phyloP scores from a whole-genome alignment of 495 filamentous ascomycete genomes.

The Cudoniella acicularis region DNA sequence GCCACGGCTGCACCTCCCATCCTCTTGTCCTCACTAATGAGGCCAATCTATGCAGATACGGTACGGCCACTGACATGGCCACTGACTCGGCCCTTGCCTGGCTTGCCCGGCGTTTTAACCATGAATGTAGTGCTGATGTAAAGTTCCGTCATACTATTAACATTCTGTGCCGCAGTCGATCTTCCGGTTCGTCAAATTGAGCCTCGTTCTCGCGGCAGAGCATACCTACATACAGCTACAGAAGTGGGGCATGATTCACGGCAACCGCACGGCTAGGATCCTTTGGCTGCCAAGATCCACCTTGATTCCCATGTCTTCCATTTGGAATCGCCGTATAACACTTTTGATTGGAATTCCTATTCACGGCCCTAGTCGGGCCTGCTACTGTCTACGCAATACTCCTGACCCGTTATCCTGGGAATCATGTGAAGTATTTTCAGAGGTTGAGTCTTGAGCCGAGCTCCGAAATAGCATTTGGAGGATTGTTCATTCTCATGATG shows the following conservation, averaged over 20 bases:
- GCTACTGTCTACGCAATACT: neutral
- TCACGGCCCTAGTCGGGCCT: neutral
- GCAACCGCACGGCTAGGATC: neutral
- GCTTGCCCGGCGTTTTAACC: neutral
- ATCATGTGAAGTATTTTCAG: neutral
- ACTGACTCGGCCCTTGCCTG: no score
- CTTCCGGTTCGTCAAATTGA: neutral
- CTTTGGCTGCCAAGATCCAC: neutral
- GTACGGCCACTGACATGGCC: neutral
- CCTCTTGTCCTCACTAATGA: neutral
- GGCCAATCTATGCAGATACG: neutral
- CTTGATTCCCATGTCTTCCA: neutral
- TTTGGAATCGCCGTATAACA: neutral
- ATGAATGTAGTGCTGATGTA: neutral
- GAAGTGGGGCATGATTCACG: neutral
- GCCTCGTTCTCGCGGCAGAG: neutral
- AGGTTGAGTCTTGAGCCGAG: neutral
- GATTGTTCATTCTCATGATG: neutral
- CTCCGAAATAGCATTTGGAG: neutral
- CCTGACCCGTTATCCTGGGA: neutral
- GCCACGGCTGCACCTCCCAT: neutral
- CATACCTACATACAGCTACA: neutral
- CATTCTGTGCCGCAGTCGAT: neutral
- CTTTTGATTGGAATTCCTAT: neutral
- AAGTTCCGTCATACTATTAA: neutral